These are phyloP conservation scores for Hortiboletus flavorubellus DNA, from an alignment of 768 basidiomycete genomes.

Conservation along the genomic window DNA sequence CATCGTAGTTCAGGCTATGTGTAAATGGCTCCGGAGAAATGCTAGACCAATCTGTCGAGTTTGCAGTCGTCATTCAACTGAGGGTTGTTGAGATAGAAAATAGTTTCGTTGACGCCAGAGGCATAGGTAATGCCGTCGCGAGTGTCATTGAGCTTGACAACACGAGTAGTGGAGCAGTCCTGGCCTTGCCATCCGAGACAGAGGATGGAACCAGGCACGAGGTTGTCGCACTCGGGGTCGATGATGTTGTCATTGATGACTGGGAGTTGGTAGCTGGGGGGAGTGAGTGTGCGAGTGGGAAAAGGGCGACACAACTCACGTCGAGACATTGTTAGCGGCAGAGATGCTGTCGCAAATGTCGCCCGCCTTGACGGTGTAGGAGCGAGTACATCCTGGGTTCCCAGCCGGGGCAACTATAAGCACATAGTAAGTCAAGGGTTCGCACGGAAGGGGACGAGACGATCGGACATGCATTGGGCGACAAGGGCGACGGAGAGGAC, in stretches of 20 bases:
- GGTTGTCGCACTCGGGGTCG: conserved; percentile 56
- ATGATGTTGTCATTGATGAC: conserved; percentile 52
- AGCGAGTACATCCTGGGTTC: conserved; percentile 45
- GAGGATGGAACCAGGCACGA: conserved; percentile 44
- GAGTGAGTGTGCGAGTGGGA: neutral
- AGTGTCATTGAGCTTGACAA: conserved; percentile 52
- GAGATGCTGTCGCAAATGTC: conserved; percentile 76
- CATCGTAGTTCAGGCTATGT: too few relatives aligned
- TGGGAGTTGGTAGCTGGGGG: conserved; percentile 68
- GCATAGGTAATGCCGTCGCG: conserved; percentile 49
- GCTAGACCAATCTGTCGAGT: conserved; percentile 36
- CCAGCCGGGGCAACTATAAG: conserved; percentile 25
- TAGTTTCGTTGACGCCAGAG: conserved; percentile 46
- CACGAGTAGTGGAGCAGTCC: conserved; percentile 64
- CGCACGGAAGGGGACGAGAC: neutral
- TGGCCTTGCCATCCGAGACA: conserved; percentile 59
- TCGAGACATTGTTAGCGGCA: conserved; percentile 56
- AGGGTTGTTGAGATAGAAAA: conserved; percentile 70
- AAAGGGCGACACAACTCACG: conserved; percentile 39
- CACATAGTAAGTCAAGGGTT: conserved; percentile 4
- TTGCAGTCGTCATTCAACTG: conserved; percentile 57
- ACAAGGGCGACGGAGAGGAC: conserved; percentile 47
- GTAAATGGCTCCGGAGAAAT: too few relatives aligned
- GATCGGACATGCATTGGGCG: conserved; percentile 43
- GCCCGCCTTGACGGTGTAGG: conserved; percentile 55